These are phyloP conservation scores for Annona squamosa DNA, from an alignment of 164 flowering plant genomes.

Conservation along the genomic window DNA sequence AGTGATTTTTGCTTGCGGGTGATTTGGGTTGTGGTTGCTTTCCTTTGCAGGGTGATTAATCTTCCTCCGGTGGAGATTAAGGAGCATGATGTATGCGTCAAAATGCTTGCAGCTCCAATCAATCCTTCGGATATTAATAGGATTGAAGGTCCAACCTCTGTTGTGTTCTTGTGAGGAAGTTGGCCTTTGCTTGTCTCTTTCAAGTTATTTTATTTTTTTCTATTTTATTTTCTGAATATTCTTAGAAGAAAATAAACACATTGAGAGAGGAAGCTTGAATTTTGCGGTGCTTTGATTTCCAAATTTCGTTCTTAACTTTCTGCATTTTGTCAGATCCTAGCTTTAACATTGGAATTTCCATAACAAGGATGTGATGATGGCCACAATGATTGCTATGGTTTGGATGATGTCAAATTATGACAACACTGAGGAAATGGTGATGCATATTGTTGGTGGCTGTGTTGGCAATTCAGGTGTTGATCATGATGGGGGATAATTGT, in stretches of 20 bases:
- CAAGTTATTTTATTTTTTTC: not conserved
- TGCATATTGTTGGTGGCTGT: too few relatives aligned
- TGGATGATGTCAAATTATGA: too few relatives aligned
- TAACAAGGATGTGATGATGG: too few relatives aligned
- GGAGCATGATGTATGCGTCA: constrained; percentile 79
- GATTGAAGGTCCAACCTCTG: constrained; percentile 53
- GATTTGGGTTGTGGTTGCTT: constrained; percentile 4
- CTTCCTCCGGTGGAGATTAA: constrained; percentile 67
- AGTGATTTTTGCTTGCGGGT: not conserved
- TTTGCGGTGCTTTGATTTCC: not conserved
- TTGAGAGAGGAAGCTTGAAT: not conserved
- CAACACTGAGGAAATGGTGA: too few relatives aligned
- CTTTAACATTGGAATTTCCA: too few relatives aligned
- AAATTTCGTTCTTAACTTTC: not conserved
- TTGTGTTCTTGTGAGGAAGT: not conserved
- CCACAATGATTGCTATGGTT: too few relatives aligned
- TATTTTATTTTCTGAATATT: not conserved
- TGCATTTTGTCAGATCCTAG: not conserved
- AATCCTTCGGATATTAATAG: constrained; percentile 95
- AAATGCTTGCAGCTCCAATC: constrained; percentile 92
- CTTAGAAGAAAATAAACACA: not conserved
- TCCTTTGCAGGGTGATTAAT: constrained; percentile 47
- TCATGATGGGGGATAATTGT: too few relatives aligned
- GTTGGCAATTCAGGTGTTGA: too few relatives aligned
- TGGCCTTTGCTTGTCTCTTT: not conserved